These are phyloP conservation scores for Calycina herbarum DNA, from an alignment of 2,329 filamentous ascomycete species.

Conservation along the genomic window DNA sequence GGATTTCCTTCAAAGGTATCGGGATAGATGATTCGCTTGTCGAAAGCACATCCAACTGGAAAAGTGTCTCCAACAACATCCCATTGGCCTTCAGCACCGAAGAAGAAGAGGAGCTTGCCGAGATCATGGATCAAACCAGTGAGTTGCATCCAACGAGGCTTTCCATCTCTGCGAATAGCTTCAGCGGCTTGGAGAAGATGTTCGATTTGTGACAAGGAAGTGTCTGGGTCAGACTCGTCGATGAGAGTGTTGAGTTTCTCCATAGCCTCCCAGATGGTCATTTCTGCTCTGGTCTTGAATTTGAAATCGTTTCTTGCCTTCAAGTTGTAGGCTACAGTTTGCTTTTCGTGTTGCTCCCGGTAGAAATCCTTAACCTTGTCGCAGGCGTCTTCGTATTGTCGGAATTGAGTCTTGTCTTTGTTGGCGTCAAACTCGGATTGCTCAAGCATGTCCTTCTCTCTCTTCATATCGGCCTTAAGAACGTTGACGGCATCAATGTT, in stretches of 20 bases:
- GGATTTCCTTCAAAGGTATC: constrained; percentile 77
- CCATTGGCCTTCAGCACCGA: constrained; percentile 85
- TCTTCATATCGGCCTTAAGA: constrained; percentile 45
- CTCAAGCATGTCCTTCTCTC: constrained; percentile 47
- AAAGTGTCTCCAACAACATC: constrained; percentile 89
- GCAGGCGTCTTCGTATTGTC: constrained; percentile 80
- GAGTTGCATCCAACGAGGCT: constrained; percentile 80
- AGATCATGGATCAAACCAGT: constrained; percentile 77
- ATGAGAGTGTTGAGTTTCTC: constrained; percentile 89
- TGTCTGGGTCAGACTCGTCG: constrained; percentile 90
- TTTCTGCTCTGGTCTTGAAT: constrained; percentile 62
- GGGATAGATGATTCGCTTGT: constrained; percentile 76
- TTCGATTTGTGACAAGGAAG: constrained; percentile 82
- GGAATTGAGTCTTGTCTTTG: constrained; percentile 79
- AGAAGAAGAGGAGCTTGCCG: constrained; percentile 78
- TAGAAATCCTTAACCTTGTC: constrained; percentile 88
- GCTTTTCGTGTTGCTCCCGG: constrained; percentile 67
- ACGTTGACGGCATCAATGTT: constrained; percentile 57
- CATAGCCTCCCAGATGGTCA: constrained; percentile 90
- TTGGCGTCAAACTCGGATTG: constrained; percentile 67
- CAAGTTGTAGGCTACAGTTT: constrained; percentile 83
- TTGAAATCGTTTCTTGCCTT: constrained; percentile 72
- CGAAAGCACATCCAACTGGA: constrained; percentile 74
- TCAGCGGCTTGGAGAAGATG: constrained; percentile 87
- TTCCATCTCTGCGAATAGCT: constrained; percentile 82